Evolutionary conservation across 495 filamentous ascomycete species (phyloP).

Genomic region (Penicillium lagena): DNA sequence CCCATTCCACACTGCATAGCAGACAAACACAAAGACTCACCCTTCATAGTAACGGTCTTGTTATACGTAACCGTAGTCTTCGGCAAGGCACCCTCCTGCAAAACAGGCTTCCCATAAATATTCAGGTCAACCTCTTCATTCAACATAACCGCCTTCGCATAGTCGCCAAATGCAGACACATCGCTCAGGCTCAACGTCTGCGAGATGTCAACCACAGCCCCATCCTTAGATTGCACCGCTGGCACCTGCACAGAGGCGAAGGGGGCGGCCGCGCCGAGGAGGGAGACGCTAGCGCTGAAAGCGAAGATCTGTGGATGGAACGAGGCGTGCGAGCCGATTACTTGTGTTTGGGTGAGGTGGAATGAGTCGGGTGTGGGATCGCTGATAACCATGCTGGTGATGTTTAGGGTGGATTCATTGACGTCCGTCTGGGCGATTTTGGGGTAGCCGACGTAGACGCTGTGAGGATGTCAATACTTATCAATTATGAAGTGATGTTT

Average conservation of each 20-base stretch:
- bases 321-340: slow-evolving; percentile 36
- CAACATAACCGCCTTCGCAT: slow-evolving; percentile 46
- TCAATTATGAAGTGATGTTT: too few species aligned
- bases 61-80: slow-evolving; percentile 47
- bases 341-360: slow-evolving; percentile 44
- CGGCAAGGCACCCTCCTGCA: slow-evolving; percentile 46
- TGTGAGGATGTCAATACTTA: slow-evolving; percentile 17
- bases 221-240: slow-evolving; percentile 47
- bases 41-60: slow-evolving; percentile 50
- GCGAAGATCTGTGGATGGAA: slow-evolving; percentile 51
- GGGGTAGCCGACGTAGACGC: slow-evolving; percentile 67
- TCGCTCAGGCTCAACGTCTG: slow-evolving; percentile 47
- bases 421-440: slow-evolving; percentile 65
- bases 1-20: not conserved
- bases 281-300: slow-evolving; percentile 47
- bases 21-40: slow-evolving; percentile 20
- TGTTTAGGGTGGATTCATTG: slow-evolving; percentile 53
- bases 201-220: slow-evolving; percentile 44
- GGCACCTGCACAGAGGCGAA: slow-evolving; percentile 55
- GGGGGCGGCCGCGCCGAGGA: slow-evolving; percentile 43
- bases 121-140: slow-evolving; percentile 52
- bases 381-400: slow-evolving; percentile 52
- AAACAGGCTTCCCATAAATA: slow-evolving; percentile 49
- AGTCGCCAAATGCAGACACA: slow-evolving; percentile 50
- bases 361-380: slow-evolving; percentile 53